Base-by-base conservation (phyloP, 441 rosid genomes). In the Gossypium schwendimanii region DNA sequence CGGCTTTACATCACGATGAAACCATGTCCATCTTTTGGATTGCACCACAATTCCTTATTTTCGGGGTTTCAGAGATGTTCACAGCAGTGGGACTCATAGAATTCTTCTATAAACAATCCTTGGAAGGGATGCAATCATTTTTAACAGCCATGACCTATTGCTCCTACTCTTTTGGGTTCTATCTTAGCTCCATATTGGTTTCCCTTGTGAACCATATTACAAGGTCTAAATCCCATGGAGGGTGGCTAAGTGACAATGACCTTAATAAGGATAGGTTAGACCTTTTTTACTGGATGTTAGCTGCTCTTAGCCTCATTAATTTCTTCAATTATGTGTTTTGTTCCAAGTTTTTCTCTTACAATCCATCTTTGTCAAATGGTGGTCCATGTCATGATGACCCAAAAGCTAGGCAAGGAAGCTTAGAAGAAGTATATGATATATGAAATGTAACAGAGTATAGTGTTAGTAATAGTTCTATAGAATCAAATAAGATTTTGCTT, bases 21-120 rank as follows among this genome's bases (percentile, higher is more conserved):
- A 82, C 75, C 5, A 45, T 88, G 2, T 85, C 89, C 4, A 83
- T 88, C 75, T 87, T 88, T 71, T 88, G 93, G 91, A 87, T 88
- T 63, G 81, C 89, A 1, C 93, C 91, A 0, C 89, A 88, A 79
- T 88, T 87, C 71, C 74, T 88, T 14, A 84, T 88, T 52, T 88
- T 88, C 1, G 93, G 93, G 14, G 74, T 88, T 4, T 87, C 91
- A 0, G 91, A 88, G 77, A 88, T 88, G 93, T 83, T 88, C 78
- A 88, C 93, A 1, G 93, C 91, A 1, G 91, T 88, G 1, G 93
- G 93, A 26, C 84, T 88, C 10, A 82, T 88, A 15, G 93, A 88
- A 76, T 88, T 88, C 70, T 88, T 88, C 78, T 88, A 88, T 81
- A 87, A 85, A 55, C 93, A 87, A 72, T 86, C 91, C 2, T 70